Conservation (phyloP, 2,329 filamentous ascomycete species). For the Fusarium verticillioides region DNA sequence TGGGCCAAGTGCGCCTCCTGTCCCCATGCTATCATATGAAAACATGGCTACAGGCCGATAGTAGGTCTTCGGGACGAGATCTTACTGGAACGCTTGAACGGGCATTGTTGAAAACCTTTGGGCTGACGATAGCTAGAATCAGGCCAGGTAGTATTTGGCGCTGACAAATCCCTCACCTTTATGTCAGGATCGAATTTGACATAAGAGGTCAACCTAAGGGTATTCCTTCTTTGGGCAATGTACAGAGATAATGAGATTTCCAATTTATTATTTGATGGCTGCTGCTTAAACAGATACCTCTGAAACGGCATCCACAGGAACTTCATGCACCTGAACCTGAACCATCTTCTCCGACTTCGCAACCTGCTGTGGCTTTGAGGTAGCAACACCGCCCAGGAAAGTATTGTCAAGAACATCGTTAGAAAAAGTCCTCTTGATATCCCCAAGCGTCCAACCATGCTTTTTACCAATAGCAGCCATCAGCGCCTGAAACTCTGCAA, state of each 20-base stretch:
- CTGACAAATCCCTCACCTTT: background rate
- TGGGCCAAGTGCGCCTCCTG: background rate
- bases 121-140: background rate
- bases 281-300: background rate
- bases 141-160: background rate
- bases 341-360: background rate
- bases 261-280: fast-evolving
- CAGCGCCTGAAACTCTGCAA: background rate
- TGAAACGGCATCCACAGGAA: background rate
- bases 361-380: background rate
- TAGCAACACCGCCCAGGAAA: background rate
- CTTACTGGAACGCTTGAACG: fast-evolving
- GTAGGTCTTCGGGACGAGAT: too few relatives aligned
- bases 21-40: background rate
- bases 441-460: background rate
- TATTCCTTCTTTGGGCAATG: fast-evolving
- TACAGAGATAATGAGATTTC: fast-evolving
- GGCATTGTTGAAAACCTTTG: fast-evolving
- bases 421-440: background rate
- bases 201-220: fast-evolving
- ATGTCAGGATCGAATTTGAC: background rate
- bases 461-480: background rate
- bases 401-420: background rate
- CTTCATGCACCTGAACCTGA: background rate
- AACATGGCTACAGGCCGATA: background rate